A percentile compares a stretch with the other conserved stretches of the same genome.
Conservation (phyloP, 495 filamentous ascomycete species). For the Neurospora tetraspora region DNA sequence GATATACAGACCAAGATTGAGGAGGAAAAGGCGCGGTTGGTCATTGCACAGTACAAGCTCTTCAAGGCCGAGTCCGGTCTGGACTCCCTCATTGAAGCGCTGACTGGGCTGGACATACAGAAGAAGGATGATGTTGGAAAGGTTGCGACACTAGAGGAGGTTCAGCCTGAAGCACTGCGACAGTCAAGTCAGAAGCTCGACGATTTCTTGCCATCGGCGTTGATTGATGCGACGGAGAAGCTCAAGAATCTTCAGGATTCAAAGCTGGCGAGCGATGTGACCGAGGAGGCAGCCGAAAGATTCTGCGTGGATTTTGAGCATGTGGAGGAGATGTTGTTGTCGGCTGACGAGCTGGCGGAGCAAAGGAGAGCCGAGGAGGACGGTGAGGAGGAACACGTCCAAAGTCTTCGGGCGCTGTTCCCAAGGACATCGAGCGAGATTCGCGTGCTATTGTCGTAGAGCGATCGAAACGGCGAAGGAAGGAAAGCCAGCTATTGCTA, state of each 20-base stretch:
- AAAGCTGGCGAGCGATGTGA: constrained; percentile 59
- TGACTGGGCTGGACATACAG: constrained; percentile 28
- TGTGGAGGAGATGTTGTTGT: constrained; percentile 54
- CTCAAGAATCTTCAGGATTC: constrained; percentile 62
- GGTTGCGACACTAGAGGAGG: constrained; percentile 33
- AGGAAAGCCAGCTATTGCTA: not conserved
- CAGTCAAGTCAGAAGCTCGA: constrained; percentile 70
- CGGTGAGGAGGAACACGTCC: constrained; percentile 25
- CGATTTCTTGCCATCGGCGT: constrained; percentile 80
- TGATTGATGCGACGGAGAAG: constrained; percentile 83
- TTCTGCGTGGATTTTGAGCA: constrained; percentile 91
- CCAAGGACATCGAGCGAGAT: constrained; percentile 81
- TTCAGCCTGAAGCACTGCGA: constrained; percentile 54
- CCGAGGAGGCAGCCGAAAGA: constrained; percentile 70
- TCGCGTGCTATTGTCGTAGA: constrained; percentile 59
- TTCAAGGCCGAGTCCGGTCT: constrained; percentile 69
- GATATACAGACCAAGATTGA: constrained; percentile 39
- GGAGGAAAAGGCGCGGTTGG: constrained; percentile 33
- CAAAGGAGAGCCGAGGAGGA: constrained; percentile 23
- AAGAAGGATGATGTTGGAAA: constrained; percentile 27
- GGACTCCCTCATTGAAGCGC: constrained; percentile 52
- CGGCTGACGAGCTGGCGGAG: constrained; percentile 36
- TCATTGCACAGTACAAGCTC: constrained; percentile 52
- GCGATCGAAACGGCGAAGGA: not conserved
- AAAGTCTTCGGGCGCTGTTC: constrained; percentile 57